Conservation (phyloP, 2,329 filamentous ascomycete species). For the Myriangium duriaei region DNA sequence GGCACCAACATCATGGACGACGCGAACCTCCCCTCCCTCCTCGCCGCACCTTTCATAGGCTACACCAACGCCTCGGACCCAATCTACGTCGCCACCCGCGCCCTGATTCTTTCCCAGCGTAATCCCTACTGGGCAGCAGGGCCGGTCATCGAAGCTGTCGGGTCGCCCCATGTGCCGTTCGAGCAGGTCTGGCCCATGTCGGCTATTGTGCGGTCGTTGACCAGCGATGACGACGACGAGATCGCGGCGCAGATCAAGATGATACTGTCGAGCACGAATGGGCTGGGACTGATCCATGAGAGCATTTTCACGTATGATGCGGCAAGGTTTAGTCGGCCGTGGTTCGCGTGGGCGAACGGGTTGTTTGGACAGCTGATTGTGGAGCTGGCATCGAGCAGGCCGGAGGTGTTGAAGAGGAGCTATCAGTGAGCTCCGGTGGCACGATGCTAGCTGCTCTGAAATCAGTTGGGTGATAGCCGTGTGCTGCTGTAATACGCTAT, state of each 20-base stretch:
- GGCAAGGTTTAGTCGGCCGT: constrained; percentile 36
- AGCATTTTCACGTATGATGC: constrained; percentile 38
- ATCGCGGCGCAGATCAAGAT: constrained; percentile 31
- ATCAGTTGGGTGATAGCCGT: too few species aligned
- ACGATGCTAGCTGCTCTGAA: not conserved
- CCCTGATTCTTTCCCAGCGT: constrained; percentile 27
- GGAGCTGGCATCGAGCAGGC: constrained; percentile 32
- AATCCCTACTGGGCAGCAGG: constrained; percentile 41
- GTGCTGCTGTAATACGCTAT: too few species aligned
- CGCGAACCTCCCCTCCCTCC: constrained; percentile 55
- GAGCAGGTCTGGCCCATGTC: constrained; percentile 41
- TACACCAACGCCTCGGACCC: constrained; percentile 33
- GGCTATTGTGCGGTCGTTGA: constrained; percentile 38
- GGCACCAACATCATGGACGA: constrained; percentile 54
- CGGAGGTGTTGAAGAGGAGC: constrained; percentile 29
- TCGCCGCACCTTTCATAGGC: constrained; percentile 52
- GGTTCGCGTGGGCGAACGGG: constrained; percentile 39
- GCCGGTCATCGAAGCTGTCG: constrained; percentile 35
- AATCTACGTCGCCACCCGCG: constrained; percentile 35
- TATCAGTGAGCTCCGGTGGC: constrained; percentile 25
- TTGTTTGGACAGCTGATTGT: constrained; percentile 39
- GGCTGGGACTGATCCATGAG: constrained; percentile 39
- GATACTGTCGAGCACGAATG: constrained; percentile 35
- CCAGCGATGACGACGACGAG: constrained; percentile 35
- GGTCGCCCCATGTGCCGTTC: constrained; percentile 36